phyloP scores from a whole-genome alignment of 225 moss, liverwort and hornwort species.

The Takakia lepidozioides region DNA sequence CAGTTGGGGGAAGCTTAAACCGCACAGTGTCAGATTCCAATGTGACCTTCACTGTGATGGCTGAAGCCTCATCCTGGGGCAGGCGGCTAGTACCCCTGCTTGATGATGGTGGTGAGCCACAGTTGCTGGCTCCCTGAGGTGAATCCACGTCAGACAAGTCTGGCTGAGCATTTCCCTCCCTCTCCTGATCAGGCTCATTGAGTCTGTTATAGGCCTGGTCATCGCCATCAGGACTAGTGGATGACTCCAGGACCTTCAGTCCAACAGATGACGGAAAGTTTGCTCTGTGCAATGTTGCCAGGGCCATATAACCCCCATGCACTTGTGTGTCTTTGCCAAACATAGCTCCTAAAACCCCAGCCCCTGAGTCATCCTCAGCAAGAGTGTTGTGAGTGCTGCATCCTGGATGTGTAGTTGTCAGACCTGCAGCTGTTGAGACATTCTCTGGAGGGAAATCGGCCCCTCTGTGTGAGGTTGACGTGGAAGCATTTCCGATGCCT shows the following conservation, averaged over 20 bases:
- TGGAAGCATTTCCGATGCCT: slow-evolving; percentile 10
- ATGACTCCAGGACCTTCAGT: slow-evolving; percentile 22
- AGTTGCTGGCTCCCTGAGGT: slow-evolving; percentile 57
- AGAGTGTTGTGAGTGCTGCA: too few relatives aligned
- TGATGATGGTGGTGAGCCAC: slow-evolving; percentile 86
- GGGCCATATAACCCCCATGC: slow-evolving; percentile 46
- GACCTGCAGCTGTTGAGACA: too few relatives aligned
- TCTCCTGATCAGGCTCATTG: slow-evolving; percentile 40
- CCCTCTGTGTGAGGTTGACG: slow-evolving; percentile 9
- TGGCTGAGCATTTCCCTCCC: slow-evolving; percentile 28
- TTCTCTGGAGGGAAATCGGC: slow-evolving; percentile 14
- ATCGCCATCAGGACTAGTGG: too few relatives aligned
- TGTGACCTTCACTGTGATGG: slow-evolving; percentile 71
- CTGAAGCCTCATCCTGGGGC: slow-evolving; percentile 13
- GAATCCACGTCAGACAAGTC: slow-evolving; percentile 36
- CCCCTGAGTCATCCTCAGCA: too few relatives aligned
- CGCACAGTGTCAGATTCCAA: slow-evolving; percentile 66
- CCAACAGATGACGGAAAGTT: slow-evolving; percentile 15
- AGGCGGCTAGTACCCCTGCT: slow-evolving; percentile 42
- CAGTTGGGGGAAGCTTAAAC: slow-evolving; percentile 55
- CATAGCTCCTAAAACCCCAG: too few relatives aligned
- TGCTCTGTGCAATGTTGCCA: slow-evolving; percentile 56
- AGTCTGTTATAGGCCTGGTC: too few relatives aligned
- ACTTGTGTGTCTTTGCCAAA: slow-evolving; percentile 41
- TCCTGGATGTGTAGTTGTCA: too few relatives aligned